phyloP scores from a whole-genome alignment of 139 green algal species.

The Micromonas pusilla region DNA sequence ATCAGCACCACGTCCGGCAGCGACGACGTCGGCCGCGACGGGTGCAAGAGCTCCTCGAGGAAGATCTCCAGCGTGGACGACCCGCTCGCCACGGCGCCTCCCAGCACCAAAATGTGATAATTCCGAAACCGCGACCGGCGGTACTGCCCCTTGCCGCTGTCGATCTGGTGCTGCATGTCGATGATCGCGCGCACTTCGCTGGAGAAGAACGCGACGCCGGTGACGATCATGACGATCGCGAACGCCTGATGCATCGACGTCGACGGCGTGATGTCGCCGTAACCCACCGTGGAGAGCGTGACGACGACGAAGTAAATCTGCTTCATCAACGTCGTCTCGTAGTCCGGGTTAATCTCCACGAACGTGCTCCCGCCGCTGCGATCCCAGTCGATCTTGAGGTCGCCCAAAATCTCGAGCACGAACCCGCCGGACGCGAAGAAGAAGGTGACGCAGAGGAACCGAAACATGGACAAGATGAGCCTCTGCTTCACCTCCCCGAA shows the following conservation, averaged over 20 bases:
- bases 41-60: background rate
- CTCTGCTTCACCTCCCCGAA: background rate
- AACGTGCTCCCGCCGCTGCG: background rate
- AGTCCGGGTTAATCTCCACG: background rate
- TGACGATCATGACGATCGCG: slow-evolving; percentile 17
- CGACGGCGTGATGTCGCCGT: slow-evolving; percentile 21
- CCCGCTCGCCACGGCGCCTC: background rate
- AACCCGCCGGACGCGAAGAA: background rate
- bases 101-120: background rate
- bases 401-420: background rate
- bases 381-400: background rate
- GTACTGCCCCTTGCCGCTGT: slow-evolving; percentile 1
- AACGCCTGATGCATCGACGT: background rate
- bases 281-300: slow-evolving; percentile 23
- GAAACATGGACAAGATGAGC: background rate
- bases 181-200: slow-evolving; percentile 6
- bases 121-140: background rate
- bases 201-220: slow-evolving; percentile 7
- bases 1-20: background rate
- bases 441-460: background rate
- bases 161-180: background rate
- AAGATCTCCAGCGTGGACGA: background rate
- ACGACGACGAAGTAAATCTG: slow-evolving; percentile 13
- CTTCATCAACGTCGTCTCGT: background rate
- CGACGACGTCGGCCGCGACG: background rate